phyloP scores from a whole-genome alignment of 352 stramenopile species.

The Phytophthora ohioensis region DNA sequence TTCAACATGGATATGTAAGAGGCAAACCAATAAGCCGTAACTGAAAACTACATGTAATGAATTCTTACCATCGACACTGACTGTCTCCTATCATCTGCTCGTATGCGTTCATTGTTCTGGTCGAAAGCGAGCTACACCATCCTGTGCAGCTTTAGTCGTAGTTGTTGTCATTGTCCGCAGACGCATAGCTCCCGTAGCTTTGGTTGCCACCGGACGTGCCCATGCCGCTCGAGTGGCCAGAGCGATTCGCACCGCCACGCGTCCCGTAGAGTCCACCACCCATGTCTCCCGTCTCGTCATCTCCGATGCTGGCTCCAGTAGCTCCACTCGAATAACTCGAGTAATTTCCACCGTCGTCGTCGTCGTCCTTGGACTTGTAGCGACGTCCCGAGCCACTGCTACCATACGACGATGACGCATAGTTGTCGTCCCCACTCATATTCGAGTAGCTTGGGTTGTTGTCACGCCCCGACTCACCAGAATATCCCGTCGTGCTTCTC shows the following conservation, averaged over 20 bases:
- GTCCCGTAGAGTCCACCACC: slow-evolving; percentile 5
- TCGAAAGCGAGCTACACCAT: background rate
- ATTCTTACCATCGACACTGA: background rate
- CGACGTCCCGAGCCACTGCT: slow-evolving; percentile 10
- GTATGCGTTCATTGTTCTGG: background rate
- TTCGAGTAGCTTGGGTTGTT: slow-evolving; percentile 18
- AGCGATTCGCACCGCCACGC: background rate
- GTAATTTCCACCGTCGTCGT: slow-evolving; percentile 19
- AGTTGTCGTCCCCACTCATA: background rate
- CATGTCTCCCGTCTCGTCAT: slow-evolving; percentile 15
- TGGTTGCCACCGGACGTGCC: slow-evolving; percentile 17
- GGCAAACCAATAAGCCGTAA: background rate
- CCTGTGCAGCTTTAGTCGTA: slow-evolving; percentile 16
- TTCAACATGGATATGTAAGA: background rate
- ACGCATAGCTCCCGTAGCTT: slow-evolving; percentile 17
- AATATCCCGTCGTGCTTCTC: slow-evolving; percentile 26
- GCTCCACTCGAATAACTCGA: slow-evolving; percentile 23
- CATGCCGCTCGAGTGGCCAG: slow-evolving; percentile 15
- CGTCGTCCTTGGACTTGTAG: slow-evolving; percentile 17
- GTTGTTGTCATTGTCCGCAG: slow-evolving; percentile 23
- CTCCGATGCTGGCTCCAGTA: background rate
- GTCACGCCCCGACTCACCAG: slow-evolving; percentile 1
- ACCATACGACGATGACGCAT: background rate
- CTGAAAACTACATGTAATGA: background rate
- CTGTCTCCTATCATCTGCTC: background rate